phyloP scores from a whole-genome alignment of 225 moss, liverwort and hornwort species.

The Climacium dendroides region DNA sequence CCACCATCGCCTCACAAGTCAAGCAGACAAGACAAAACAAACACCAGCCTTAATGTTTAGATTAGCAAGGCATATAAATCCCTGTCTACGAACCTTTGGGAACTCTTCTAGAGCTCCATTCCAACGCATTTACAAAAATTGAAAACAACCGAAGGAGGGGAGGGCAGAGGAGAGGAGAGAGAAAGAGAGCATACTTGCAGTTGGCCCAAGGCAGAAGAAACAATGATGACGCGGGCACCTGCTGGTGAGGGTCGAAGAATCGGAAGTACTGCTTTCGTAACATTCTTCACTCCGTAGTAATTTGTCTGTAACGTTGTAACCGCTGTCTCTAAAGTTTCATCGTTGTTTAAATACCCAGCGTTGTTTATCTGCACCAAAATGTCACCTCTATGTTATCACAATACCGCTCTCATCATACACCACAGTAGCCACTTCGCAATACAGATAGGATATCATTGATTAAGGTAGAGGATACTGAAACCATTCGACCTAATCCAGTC shows the following conservation, averaged over 20 bases:
- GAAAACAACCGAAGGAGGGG: background rate
- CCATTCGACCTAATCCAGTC: background rate
- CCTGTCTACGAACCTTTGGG: background rate
- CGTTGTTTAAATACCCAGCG: background rate
- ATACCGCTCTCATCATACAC: background rate
- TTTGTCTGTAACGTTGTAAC: constrained; percentile 7
- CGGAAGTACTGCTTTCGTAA: constrained; percentile 30
- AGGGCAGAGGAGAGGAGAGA: background rate
- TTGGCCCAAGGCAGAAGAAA: background rate
- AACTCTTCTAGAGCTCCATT: background rate
- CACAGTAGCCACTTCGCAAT: background rate
- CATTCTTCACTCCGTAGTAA: constrained; percentile 27
- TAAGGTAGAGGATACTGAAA: background rate
- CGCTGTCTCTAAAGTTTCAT: background rate
- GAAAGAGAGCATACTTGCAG: background rate
- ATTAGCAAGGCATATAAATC: background rate
- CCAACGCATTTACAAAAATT: background rate
- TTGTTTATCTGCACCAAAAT: constrained; percentile 25
- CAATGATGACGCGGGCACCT: constrained; percentile 23
- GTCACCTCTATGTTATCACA: background rate
- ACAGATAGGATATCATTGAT: background rate
- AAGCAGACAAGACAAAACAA: background rate
- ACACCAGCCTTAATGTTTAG: too few species aligned
- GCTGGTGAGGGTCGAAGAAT: constrained; percentile 20
- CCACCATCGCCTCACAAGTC: background rate